A percentile compares a stretch with the other conserved stretches of the same genome.
Conservation (phyloP, 352 stramenopile species). For the Pythium vanterpoolii region DNA sequence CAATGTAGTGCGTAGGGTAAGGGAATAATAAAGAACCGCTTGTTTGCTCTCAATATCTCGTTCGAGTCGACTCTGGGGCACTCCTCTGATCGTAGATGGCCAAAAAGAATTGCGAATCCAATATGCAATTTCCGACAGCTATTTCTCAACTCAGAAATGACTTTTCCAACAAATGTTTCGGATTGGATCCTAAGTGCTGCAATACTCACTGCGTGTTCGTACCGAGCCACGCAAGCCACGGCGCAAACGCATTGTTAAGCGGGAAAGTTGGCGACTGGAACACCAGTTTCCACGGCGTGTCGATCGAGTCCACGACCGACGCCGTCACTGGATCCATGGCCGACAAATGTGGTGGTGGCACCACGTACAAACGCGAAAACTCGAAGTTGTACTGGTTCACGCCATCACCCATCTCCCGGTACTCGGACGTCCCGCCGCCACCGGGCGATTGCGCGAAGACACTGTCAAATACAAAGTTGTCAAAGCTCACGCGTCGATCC, state of each 20-base stretch:
- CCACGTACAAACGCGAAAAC: slow-evolving; percentile 1
- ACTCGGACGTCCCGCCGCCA: neutral
- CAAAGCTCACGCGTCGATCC: neutral
- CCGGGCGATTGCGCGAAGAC: neutral
- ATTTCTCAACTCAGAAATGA: no score
- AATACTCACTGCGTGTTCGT: neutral
- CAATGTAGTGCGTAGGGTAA: no score
- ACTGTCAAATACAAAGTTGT: slow-evolving; percentile 9
- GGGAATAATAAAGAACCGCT: no score
- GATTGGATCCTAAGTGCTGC: no score
- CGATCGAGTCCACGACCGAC: neutral
- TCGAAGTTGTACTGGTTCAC: slow-evolving; percentile 3
- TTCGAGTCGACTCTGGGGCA: no score
- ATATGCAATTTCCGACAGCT: no score
- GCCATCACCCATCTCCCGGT: neutral
- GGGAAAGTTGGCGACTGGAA: slow-evolving; percentile 14
- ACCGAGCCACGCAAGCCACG: slow-evolving; percentile 14
- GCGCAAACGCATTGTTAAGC: slow-evolving; percentile 1
- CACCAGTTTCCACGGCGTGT: slow-evolving; percentile 15
- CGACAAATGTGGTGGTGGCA: slow-evolving; percentile 1
- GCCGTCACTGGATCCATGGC: neutral
- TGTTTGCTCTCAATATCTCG: no score
- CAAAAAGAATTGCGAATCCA: no score
- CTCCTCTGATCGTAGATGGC: no score
- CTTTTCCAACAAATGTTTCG: no score